Percentiles rank a stretch among this genome's conserved stretches.
These are phyloP conservation scores for Arabidopsis arenosa DNA, from an alignment of 345 rosid genomes.

Conservation along the genomic window DNA sequence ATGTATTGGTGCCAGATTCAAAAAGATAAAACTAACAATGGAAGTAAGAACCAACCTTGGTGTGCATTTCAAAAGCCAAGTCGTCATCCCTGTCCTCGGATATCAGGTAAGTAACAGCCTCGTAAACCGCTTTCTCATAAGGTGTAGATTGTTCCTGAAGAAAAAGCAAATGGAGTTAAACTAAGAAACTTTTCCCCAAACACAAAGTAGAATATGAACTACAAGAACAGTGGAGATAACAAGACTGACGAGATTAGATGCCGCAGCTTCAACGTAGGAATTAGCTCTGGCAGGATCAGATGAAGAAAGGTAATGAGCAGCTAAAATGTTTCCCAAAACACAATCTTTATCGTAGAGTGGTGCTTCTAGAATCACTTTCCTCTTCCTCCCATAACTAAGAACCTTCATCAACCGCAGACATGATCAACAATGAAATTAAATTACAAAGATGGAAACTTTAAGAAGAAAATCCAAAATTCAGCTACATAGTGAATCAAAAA, in stretches of 20 bases:
- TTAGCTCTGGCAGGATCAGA: conserved; percentile 54
- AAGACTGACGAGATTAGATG: conserved; percentile 59
- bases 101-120: conserved; percentile 59
- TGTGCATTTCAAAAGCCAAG: conserved; percentile 64
- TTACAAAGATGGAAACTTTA: conserved; percentile 30
- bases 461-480: neutral
- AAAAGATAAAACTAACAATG: neutral
- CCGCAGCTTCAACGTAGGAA: conserved; percentile 56
- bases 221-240: conserved; percentile 12
- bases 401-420: conserved; percentile 53
- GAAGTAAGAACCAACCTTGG: conserved; percentile 52
- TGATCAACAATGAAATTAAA: neutral
- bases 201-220: neutral
- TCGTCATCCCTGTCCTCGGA: conserved; percentile 72
- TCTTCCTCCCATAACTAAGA: conserved; percentile 68
- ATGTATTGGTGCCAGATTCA: neutral
- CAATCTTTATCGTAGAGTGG: conserved; percentile 63
- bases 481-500: conserved; percentile 5
- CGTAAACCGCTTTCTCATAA: conserved; percentile 77
- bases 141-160: conserved; percentile 71
- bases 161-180: neutral
- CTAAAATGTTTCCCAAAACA: conserved; percentile 78
- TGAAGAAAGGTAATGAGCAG: conserved; percentile 68
- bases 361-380: conserved; percentile 73
- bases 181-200: neutral